Percentiles rank a stretch among this genome's conserved stretches.
Conservation (phyloP, 768 basidiomycete species). For the Boletus rex-veris region DNA sequence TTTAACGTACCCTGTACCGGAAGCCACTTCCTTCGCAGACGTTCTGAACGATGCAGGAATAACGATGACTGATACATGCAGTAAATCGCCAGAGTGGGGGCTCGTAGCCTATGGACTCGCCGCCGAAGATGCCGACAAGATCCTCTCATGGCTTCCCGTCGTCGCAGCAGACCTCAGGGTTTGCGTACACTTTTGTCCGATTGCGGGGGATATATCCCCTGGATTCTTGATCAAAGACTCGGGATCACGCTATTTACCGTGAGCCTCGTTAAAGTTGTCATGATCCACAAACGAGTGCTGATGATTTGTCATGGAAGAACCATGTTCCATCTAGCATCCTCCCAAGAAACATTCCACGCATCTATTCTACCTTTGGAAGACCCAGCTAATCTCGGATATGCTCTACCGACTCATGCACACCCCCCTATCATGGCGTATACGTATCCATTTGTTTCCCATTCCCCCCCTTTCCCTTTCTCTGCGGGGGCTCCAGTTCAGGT, state of each 20-base stretch:
- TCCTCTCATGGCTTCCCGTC: constrained; percentile 6
- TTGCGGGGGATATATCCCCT: constrained; percentile 19
- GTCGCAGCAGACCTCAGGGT: constrained; percentile 20
- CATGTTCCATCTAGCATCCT: constrained; percentile 34
- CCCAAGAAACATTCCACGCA: constrained; percentile 35
- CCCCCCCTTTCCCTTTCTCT: constrained; percentile 38
- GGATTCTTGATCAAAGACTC: constrained; percentile 27
- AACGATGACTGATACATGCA: constrained; percentile 6
- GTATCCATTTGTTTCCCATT: constrained; percentile 35
- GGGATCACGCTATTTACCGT: constrained; percentile 29
- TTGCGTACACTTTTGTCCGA: constrained; percentile 37
- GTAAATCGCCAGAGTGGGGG: constrained; percentile 21
- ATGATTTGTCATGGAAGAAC: constrained; percentile 23
- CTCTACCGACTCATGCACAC: constrained; percentile 22
- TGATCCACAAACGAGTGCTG: background rate
- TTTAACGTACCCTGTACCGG: constrained; percentile 23
- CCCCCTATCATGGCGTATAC: constrained; percentile 32
- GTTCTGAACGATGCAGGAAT: constrained; percentile 15
- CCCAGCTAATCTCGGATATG: constrained; percentile 17
- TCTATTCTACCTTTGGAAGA: constrained; percentile 27
- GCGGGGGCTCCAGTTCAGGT: constrained; percentile 30
- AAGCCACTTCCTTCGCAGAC: constrained; percentile 13
- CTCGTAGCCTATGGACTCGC: constrained; percentile 32
- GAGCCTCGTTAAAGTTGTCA: background rate
- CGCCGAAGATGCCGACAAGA: constrained; percentile 20